Evolutionary conservation across 139 green algal species (phyloP).

Genomic region (Chlamydomonas incerta): DNA sequence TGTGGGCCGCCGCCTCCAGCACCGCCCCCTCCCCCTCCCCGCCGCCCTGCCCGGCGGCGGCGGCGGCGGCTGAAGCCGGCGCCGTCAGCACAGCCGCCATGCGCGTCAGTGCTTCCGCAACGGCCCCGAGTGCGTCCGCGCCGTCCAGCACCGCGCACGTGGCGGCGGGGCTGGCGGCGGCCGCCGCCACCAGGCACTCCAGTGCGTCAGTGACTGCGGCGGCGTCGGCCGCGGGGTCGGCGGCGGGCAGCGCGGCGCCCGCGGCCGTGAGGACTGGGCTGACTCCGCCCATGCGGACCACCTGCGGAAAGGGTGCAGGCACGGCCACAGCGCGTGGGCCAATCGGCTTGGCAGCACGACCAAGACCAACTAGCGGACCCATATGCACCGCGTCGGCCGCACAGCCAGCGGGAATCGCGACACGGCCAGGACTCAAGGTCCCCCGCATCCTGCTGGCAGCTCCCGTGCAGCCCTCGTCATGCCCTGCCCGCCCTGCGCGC

Average conservation of each 20-base stretch:
- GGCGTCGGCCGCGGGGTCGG: constrained; percentile 8
- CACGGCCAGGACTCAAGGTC: too few relatives aligned
- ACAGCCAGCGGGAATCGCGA: too few relatives aligned
- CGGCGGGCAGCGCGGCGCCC: not conserved
- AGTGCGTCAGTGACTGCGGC: constrained; percentile 63
- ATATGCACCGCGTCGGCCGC: too few relatives aligned
- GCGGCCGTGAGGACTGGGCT: too few relatives aligned
- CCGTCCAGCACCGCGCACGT: constrained; percentile 33
- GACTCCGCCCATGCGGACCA: not conserved
- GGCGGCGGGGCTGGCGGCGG: not conserved
- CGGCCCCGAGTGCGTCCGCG: constrained; percentile 39
- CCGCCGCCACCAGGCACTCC: constrained; percentile 61
- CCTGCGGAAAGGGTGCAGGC: not conserved
- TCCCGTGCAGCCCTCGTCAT: too few relatives aligned
- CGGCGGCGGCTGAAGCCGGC: not conserved
- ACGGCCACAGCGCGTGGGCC: not conserved
- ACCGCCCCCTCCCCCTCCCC: too few relatives aligned
- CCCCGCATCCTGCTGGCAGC: too few relatives aligned
- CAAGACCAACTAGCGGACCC: too few relatives aligned
- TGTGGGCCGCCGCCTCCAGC: not conserved
- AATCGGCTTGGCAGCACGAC: too few relatives aligned
- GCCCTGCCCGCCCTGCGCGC: too few relatives aligned
- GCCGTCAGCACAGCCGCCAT: constrained; percentile 27
- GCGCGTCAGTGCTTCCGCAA: constrained; percentile 49
- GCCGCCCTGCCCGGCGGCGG: not conserved